Base-by-base conservation (phyloP, 2,329 filamentous ascomycete genomes). In the Colletotrichum tofieldiae region DNA sequence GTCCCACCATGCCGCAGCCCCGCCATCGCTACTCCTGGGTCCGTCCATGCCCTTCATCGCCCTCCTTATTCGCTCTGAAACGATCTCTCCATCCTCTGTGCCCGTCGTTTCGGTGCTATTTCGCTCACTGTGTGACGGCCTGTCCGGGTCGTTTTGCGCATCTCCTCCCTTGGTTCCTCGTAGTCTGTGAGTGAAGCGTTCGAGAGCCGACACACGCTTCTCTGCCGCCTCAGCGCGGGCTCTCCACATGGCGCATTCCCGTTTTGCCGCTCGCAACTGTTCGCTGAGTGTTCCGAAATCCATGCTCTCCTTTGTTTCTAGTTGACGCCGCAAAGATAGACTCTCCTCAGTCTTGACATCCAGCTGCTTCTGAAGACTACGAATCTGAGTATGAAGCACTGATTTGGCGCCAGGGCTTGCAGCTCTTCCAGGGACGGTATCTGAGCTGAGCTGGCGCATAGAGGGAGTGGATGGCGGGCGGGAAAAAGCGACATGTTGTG, bases 201-300 rank as follows among this genome's bases (percentile, higher is more conserved):
- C 83, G 71, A 88, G 84, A 32, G 86, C 83, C 5, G 83, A 81
- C 23, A 91, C 77, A 60, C 86, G 83, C 72, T 81, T 83, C 80
- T 92, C 90, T 0, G 89, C 89, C 5, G 84, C 82, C 75, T 89
- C 85, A 0, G 90, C 90, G 41, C 88, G 82, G 41, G 82, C 83
- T 73, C 83, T 86, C 90, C 90, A 92, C 73, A 81, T 83, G 39
- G 80, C 76, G 43, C 81, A 77, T 58, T 88, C 86, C 43, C 80
- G 78, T 62, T 82, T 83, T 4, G 83, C 78, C 26, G 81, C 79
- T 26, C 85, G 79, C 55, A 91, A 76, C 74, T 88, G 82, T 74
- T 88, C 85, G 65, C 84, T 84, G 65, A 90, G 75, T 5, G 82
- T 83, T 1, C 84, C 84, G 20, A 86, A 76, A 54, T 86, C 85